Evolutionary conservation across 2,329 filamentous ascomycete genomes (phyloP), one percentile per base, ranked within the genome.

Genomic region (Fusarium albosuccineum): DNA sequence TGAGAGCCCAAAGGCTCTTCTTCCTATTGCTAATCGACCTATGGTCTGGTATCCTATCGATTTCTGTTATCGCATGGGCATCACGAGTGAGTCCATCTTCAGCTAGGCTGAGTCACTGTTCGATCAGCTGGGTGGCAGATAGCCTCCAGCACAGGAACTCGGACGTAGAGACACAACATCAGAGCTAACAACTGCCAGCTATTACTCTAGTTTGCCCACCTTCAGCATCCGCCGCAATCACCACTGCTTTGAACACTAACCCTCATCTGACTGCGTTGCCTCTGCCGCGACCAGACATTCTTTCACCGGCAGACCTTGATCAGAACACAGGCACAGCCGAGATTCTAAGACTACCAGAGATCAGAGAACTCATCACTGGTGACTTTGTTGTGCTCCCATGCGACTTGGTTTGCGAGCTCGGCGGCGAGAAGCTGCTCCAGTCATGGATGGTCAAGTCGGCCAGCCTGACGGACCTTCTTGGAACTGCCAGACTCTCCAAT

Each of bases 361-460:
- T 98, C 44, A 90, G 91, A 74, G 83, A 85, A n/a, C 85, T 89
- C 8, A 88, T 99, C 71, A 93, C 88, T 55, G 89, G 89, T 11
- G 93, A 99, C 79, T 98, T 99, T 74, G 82, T 97, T 27, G 88
- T 98, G 4, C 83, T 99, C 5, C 95, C 96, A 1, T 99, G 96
- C 78, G 96, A 99, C 77, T 83, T 99, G 7, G 89, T 99, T 39
- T 97, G 94, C 76, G 94, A 97, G 74, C 82, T 98, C 14, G 90
- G 92, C 3, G 94, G 94, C 11, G 91, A 94, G 71, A 88, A 90
- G 65, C 84, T 98, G 22, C 81, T 97, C 3, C 93, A 97, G 77
- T 89, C 94, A 62, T 99, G 96, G 94, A 94, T 97, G 91, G 88
- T 94, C 30, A 89, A 92, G 70, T 88, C 93, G 50, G 90, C 89